A percentile compares a stretch with the other conserved stretches of the same genome.
Conservation (phyloP, 257 asterid species). For the Ophiorrhiza pumila region DNA sequence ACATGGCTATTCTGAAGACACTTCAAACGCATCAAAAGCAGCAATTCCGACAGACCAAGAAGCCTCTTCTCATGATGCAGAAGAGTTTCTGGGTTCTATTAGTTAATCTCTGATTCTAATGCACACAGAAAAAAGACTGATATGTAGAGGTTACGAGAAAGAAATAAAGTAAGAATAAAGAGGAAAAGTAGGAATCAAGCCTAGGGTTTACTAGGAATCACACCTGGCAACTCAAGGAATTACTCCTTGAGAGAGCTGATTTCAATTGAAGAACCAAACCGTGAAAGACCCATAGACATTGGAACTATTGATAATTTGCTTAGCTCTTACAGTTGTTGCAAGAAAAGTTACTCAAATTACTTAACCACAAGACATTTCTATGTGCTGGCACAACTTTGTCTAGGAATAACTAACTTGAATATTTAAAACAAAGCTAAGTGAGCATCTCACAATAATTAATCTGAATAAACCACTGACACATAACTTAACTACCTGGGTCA, state of each 20-base stretch:
- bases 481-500: not conserved
- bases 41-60: not conserved
- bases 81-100: no score
- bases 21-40: not conserved
- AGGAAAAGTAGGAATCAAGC: no score
- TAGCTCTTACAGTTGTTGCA: not conserved
- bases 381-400: not conserved
- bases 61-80: not conserved
- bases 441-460: not conserved
- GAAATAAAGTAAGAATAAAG: no score
- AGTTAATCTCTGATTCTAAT: no score
- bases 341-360: not conserved
- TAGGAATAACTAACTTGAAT: not conserved
- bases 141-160: no score
- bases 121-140: no score
- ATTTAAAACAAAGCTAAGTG: not conserved
- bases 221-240: no score
- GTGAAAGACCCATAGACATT: no score
- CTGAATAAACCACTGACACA: not conserved
- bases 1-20: not conserved
- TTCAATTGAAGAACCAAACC: no score
- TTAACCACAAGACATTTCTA: not conserved
- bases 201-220: no score
- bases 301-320: no score
- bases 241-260: no score